Percentiles rank a stretch among this genome's conserved stretches.
These are phyloP conservation scores for Arctium lappa DNA, from an alignment of 129 eudicot species.

Conservation along the genomic window DNA sequence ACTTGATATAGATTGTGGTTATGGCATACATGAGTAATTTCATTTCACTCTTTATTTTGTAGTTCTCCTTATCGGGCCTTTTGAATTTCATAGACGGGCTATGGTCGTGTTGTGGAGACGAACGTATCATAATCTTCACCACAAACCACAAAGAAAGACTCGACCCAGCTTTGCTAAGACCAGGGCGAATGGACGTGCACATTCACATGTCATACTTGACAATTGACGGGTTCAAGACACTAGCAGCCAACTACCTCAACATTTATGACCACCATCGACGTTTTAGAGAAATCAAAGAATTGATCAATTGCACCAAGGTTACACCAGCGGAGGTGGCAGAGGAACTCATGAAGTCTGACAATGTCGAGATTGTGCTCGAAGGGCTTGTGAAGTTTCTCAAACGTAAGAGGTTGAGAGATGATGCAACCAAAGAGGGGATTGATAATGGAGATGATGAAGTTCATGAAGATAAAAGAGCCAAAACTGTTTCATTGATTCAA, in stretches of 20 bases:
- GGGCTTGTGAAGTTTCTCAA: slow-evolving; percentile 41
- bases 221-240: slow-evolving; percentile 39
- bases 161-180: slow-evolving; percentile 70
- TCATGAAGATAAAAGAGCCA: slow-evolving; percentile 17
- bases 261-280: slow-evolving; percentile 28
- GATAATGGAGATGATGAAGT: slow-evolving; percentile 6
- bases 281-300: slow-evolving; percentile 46
- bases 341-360: slow-evolving; percentile 57
- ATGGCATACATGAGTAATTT: neutral
- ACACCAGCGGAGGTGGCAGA: slow-evolving; percentile 80
- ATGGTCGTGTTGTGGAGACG: slow-evolving; percentile 81
- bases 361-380: slow-evolving; percentile 39
- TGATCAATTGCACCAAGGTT: slow-evolving; percentile 36
- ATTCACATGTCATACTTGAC: slow-evolving; percentile 76
- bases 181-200: slow-evolving; percentile 83
- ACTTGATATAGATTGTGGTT: too few species aligned
- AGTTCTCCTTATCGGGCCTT: slow-evolving; percentile 64
- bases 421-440: slow-evolving; percentile 10
- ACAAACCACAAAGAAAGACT: slow-evolving; percentile 69
- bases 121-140: slow-evolving; percentile 68
- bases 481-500: neutral
- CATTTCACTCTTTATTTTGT: neutral
- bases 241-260: slow-evolving; percentile 59
- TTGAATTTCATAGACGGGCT: slow-evolving; percentile 75
- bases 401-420: slow-evolving; percentile 34